phyloP scores from a whole-genome alignment of 208 protist genomes.

The Leishmania amazonensis region DNA sequence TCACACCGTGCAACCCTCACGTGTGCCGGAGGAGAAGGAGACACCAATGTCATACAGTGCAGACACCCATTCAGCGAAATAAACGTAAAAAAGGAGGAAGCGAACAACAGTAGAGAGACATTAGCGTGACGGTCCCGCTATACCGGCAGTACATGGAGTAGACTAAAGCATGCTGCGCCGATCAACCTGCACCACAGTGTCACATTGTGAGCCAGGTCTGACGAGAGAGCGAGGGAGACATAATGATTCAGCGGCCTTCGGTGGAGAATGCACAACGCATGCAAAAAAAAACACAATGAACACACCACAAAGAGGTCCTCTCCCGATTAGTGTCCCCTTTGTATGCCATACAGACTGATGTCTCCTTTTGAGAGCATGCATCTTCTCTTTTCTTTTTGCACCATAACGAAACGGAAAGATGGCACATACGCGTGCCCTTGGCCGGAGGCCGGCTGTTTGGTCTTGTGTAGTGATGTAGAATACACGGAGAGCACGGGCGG shows the following conservation, averaged over 20 bases:
- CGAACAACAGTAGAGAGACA: background rate
- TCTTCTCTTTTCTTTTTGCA: background rate
- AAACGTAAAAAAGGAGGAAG: constrained; percentile 1
- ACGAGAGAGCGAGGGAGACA: background rate
- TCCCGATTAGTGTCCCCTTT: no score
- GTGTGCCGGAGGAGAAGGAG: background rate
- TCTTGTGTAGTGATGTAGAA: background rate
- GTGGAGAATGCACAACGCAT: background rate
- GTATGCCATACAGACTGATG: background rate
- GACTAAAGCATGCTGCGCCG: background rate
- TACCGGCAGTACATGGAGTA: background rate
- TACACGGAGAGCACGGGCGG: background rate
- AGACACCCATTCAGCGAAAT: background rate
- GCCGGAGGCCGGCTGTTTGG: background rate
- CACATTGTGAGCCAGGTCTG: background rate
- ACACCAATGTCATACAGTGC: background rate
- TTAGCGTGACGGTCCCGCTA: background rate
- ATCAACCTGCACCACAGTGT: background rate
- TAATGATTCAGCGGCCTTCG: background rate
- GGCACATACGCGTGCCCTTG: background rate
- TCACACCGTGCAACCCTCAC: background rate
- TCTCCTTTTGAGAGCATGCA: background rate
- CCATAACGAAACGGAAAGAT: background rate
- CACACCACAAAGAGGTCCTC: background rate
- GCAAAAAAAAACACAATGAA: background rate